Conservation (phyloP, 345 rosid species). For the Euphorbia lathyris region DNA sequence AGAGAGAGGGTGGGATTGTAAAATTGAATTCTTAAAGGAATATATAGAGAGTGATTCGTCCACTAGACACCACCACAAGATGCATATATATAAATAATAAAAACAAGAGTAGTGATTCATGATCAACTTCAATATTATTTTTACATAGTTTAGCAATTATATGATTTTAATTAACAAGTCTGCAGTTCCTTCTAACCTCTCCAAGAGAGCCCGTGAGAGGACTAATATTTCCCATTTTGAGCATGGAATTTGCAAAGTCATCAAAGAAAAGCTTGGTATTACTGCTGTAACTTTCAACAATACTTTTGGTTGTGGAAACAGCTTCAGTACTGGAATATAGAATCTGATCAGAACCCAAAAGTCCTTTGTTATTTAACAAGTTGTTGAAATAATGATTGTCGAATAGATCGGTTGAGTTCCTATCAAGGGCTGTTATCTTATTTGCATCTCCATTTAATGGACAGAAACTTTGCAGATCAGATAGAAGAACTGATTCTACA, state of each 20-base stretch:
- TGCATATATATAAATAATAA: not conserved
- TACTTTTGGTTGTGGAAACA: not conserved
- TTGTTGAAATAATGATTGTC: slow-evolving; percentile 31
- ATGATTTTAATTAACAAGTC: slow-evolving; percentile 12
- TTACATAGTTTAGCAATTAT: too few relatives aligned
- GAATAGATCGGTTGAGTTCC: slow-evolving; percentile 24
- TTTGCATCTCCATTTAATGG: slow-evolving; percentile 19
- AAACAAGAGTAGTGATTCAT: too few relatives aligned
- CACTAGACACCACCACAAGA: too few relatives aligned
- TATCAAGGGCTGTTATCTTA: slow-evolving; percentile 21
- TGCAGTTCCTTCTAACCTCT: slow-evolving; percentile 21
- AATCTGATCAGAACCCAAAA: slow-evolving; percentile 25
- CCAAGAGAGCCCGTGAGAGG: slow-evolving; percentile 29
- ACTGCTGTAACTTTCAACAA: slow-evolving; percentile 18
- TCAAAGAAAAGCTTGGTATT: slow-evolving; percentile 15
- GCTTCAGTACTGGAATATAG: slow-evolving; percentile 17
- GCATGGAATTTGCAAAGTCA: slow-evolving; percentile 16
- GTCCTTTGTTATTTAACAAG: slow-evolving; percentile 20
- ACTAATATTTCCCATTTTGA: slow-evolving; percentile 43
- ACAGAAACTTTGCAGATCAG: slow-evolving; percentile 17
- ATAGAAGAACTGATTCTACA: slow-evolving; percentile 1
- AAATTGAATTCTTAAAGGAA: too few relatives aligned
- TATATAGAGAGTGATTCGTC: too few relatives aligned
- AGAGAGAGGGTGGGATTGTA: too few relatives aligned
- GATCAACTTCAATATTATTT: too few relatives aligned